Percentiles rank a stretch among this genome's conserved stretches.
Evolutionary conservation across 306 rosid genomes (phyloP).

Genomic region (Potentilla sterilis): DNA sequence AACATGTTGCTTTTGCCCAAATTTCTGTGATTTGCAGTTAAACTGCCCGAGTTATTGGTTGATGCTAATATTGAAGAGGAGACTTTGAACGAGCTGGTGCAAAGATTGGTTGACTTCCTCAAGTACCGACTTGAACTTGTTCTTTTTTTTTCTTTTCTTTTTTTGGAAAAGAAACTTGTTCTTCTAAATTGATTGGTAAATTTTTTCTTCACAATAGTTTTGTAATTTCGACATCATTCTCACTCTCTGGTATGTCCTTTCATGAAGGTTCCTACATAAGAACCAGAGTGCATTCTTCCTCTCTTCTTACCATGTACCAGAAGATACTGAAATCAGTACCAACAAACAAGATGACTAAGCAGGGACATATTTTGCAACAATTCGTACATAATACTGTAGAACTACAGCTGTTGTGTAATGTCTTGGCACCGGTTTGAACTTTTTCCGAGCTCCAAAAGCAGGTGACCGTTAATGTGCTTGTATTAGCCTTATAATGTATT

Average conservation of each 20-base stretch:
- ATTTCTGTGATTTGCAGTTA: constrained; percentile 51
- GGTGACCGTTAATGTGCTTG: constrained; percentile 6
- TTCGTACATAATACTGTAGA: constrained; percentile 19
- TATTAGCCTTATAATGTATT: not conserved
- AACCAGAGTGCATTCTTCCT: constrained; percentile 61
- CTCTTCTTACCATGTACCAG: constrained; percentile 59
- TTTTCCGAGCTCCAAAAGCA: not conserved
- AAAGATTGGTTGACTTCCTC: constrained; percentile 65
- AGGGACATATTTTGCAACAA: constrained; percentile 7
- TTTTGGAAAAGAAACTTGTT: not conserved
- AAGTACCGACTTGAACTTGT: constrained; percentile 41
- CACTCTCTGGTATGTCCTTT: constrained; percentile 7
- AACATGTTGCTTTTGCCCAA: constrained; percentile 11
- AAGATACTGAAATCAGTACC: constrained; percentile 52
- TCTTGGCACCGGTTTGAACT: not conserved
- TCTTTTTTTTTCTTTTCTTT: too few species aligned
- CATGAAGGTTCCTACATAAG: constrained; percentile 69
- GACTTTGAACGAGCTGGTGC: constrained; percentile 53
- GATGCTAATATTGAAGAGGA: constrained; percentile 67
- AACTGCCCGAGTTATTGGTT: constrained; percentile 74
- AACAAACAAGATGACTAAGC: constrained; percentile 40
- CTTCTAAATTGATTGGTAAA: not conserved
- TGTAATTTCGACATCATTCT: not conserved
- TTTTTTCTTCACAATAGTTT: not conserved
- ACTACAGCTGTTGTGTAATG: not conserved